Evolutionary conservation across 78 protist genomes (phyloP), one percentile per base, ranked within the genome.

Genomic region (Dictyostelium intermedium): DNA sequence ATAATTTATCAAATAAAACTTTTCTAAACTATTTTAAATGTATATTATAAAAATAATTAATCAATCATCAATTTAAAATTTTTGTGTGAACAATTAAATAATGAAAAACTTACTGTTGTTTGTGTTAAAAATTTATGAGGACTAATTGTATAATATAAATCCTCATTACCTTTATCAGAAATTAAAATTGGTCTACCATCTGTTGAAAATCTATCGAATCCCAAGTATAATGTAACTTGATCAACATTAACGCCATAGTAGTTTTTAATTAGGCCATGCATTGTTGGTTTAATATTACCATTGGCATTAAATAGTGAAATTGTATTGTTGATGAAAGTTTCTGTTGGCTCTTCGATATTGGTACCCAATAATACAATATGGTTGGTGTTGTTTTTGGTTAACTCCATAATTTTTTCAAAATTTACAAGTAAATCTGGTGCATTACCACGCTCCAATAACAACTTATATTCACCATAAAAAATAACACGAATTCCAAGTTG

Each of bases 181-280:
- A 84, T 73, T 30, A 73, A 43, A 18, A 78, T 76, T 72, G 91
- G 91, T 47, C 91, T 69, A 25, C 91, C 91, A 32, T 84, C 91
- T 30, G 91, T 84, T 9, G 34, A n/a, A 73, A 74, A 74, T 73
- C 91, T 72, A 73, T 84, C 81, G 35, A 84, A 84, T 20, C 91
- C 91, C 7, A 84, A 30, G 50, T 84, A 84, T 18, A 84, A 16
- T 45, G 76, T 50, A 13, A 73, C 82, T n/a, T 69, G 23, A 47
- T 30, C 69, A 45, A 84, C 70, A 30, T 10, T 66, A 2, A 50
- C 5, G 16, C 91, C 91, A 84, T 84, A 84, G 50, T 84, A 84
- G 16, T 73, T 1, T 35, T 73, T 27, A 43, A 84, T 73, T 16
- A 84, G n/a, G 13, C 73, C 91, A 30, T 84, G 30, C 35, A 27